Conservation (phyloP, 179 eudicot genomes). For the Beta lomatogona region DNA sequence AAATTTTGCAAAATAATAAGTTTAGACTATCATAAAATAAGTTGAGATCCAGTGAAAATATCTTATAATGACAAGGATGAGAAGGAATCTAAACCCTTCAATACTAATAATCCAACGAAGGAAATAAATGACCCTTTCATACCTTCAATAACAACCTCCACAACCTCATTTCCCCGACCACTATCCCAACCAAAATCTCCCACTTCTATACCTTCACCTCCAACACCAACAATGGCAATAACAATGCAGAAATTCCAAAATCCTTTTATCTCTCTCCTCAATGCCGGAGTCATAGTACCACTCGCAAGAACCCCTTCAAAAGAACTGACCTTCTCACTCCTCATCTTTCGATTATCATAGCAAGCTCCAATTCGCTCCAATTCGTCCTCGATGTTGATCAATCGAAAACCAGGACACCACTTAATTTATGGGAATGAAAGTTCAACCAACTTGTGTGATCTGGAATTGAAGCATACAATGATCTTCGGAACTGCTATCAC, state of each 20-base stretch:
- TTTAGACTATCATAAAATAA: too few relatives aligned
- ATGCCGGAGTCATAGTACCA: constrained; percentile 39
- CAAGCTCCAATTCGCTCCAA: constrained; percentile 37
- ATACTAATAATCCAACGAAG: too few relatives aligned
- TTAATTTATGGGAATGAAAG: constrained; percentile 29
- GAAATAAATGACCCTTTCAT: too few relatives aligned
- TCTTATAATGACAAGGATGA: too few relatives aligned
- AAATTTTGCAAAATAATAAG: too few relatives aligned
- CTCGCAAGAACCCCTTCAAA: constrained; percentile 32
- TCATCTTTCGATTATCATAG: constrained; percentile 31
- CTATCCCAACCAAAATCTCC: too few relatives aligned
- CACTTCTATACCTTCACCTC: too few relatives aligned
- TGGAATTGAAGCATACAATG: constrained; percentile 52
- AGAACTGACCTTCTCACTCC: constrained; percentile 12
- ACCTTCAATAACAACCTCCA: too few relatives aligned
- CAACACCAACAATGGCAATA: not conserved
- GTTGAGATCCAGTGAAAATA: too few relatives aligned
- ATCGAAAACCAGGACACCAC: constrained; percentile 35
- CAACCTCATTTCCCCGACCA: too few relatives aligned
- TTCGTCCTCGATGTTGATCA: constrained; percentile 41
- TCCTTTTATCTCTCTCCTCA: constrained; percentile 27
- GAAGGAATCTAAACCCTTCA: too few relatives aligned
- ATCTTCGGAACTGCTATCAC: constrained; percentile 24
- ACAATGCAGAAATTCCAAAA: not conserved
- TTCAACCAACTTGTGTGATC: constrained; percentile 32